Evolutionary conservation across 306 rosid genomes (phyloP).

Genomic region (Inga laurina): DNA sequence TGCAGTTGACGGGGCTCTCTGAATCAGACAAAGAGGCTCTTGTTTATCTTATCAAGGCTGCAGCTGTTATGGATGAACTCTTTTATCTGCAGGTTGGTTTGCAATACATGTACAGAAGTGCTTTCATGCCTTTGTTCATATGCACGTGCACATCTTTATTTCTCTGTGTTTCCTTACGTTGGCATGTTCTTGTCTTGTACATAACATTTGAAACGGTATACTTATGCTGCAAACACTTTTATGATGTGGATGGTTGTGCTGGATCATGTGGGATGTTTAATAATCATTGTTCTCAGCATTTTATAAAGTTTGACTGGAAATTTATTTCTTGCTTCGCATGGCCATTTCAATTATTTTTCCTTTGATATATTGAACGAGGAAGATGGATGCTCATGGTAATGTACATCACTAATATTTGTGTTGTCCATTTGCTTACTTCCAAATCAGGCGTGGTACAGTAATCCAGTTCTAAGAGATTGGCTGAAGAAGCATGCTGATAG

Average conservation of each 20-base stretch:
- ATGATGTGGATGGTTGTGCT: constrained; percentile 25
- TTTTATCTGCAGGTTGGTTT: constrained; percentile 73
- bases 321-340: constrained; percentile 20
- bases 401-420: constrained; percentile 31
- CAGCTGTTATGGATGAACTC: constrained; percentile 78
- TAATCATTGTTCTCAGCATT: constrained; percentile 9
- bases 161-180: not conserved
- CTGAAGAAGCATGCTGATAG: constrained; percentile 67
- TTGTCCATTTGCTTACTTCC: constrained; percentile 23
- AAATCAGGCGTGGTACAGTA: constrained; percentile 78
- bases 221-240: constrained; percentile 17
- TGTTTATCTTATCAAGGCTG: constrained; percentile 67
- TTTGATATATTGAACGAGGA: constrained; percentile 13
- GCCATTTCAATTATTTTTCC: constrained; percentile 3
- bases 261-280: constrained; percentile 21
- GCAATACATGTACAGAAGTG: constrained; percentile 6
- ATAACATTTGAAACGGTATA: constrained; percentile 10
- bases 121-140: constrained; percentile 5
- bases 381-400: constrained; percentile 12
- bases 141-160: not conserved
- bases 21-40: constrained; percentile 80
- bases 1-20: constrained; percentile 73
- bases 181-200: constrained; percentile 9
- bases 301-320: constrained; percentile 27
- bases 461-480: constrained; percentile 87